Conservation (phyloP, 768 basidiomycete species). For the Porpolomopsis calyptriformis region DNA sequence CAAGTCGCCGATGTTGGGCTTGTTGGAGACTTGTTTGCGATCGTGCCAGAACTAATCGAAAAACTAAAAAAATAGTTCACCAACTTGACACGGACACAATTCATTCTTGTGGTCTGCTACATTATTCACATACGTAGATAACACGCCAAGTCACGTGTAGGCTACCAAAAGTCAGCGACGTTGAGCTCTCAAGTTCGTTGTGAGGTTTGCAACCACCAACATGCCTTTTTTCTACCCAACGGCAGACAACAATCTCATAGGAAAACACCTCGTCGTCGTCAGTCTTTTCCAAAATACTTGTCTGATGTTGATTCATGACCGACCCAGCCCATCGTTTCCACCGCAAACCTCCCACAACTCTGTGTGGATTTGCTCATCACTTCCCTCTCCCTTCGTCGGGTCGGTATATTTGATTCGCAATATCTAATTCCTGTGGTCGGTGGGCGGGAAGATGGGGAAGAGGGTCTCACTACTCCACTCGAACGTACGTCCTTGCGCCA, state of each 20-base stretch:
- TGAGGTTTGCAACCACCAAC: too few relatives aligned
- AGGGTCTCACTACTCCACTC: slow-evolving; percentile 61
- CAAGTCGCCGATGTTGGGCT: slow-evolving; percentile 95
- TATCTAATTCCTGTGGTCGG: slow-evolving; percentile 66
- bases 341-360: slow-evolving; percentile 74
- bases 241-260: slow-evolving; percentile 18
- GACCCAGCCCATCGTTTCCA: slow-evolving; percentile 59
- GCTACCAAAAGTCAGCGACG: too few relatives aligned
- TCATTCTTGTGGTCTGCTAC: too few relatives aligned
- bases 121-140: too few relatives aligned
- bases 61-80: slow-evolving; percentile 58
- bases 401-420: slow-evolving; percentile 54
- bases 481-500: slow-evolving; percentile 44
- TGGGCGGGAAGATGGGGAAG: slow-evolving; percentile 47
- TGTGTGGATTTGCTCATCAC: slow-evolving; percentile 65
- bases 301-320: slow-evolving; percentile 8
- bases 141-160: too few relatives aligned
- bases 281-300: slow-evolving; percentile 14
- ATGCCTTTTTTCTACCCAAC: slow-evolving; percentile 23
- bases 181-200: too few relatives aligned
- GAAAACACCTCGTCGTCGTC: slow-evolving; percentile 37
- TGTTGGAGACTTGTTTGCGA: slow-evolving; percentile 88
- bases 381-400: slow-evolving; percentile 45
- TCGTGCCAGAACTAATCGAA: slow-evolving; percentile 80
- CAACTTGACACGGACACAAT: neutral